These are phyloP conservation scores for Clarireedia hainanense DNA, from an alignment of 2,329 filamentous ascomycete species.

Conservation along the genomic window DNA sequence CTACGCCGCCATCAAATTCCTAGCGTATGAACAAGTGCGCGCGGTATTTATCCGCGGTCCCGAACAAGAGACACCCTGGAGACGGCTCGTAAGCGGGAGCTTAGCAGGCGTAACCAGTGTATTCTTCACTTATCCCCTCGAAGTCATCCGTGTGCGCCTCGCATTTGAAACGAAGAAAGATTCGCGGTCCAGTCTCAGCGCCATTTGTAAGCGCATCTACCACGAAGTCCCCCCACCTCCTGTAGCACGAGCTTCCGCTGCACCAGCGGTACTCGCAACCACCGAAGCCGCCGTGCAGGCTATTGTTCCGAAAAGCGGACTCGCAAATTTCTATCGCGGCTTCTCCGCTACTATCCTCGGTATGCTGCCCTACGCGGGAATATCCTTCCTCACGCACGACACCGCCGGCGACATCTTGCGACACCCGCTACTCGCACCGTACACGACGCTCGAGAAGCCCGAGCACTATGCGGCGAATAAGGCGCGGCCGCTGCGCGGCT, in stretches of 20 bases:
- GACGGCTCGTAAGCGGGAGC: slow-evolving; percentile 67
- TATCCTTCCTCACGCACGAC: slow-evolving; percentile 94
- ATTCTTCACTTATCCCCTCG: slow-evolving; percentile 92
- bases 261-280: slow-evolving; percentile 34
- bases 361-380: slow-evolving; percentile 94
- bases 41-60: slow-evolving; percentile 63
- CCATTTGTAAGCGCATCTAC: slow-evolving; percentile 83
- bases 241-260: slow-evolving; percentile 27
- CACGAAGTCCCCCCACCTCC: slow-evolving; percentile 50
- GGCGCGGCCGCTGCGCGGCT: slow-evolving; percentile 66
- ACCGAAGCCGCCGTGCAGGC: slow-evolving; percentile 39
- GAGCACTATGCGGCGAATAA: slow-evolving; percentile 48
- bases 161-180: slow-evolving; percentile 88
- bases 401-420: slow-evolving; percentile 79
- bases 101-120: slow-evolving; percentile 82
- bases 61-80: slow-evolving; percentile 69
- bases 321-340: slow-evolving; percentile 90
- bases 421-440: slow-evolving; percentile 53
- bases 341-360: slow-evolving; percentile 85
- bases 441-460: slow-evolving; percentile 66
- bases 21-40: slow-evolving; percentile 95
- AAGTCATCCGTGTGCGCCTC: slow-evolving; percentile 84
- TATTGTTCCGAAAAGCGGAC: slow-evolving; percentile 54
- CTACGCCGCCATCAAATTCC: slow-evolving; percentile 95
- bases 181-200: slow-evolving; percentile 44